Evolutionary conservation across 176 grass and related monocot genomes (phyloP).

Genomic region (Otatea glauca): DNA sequence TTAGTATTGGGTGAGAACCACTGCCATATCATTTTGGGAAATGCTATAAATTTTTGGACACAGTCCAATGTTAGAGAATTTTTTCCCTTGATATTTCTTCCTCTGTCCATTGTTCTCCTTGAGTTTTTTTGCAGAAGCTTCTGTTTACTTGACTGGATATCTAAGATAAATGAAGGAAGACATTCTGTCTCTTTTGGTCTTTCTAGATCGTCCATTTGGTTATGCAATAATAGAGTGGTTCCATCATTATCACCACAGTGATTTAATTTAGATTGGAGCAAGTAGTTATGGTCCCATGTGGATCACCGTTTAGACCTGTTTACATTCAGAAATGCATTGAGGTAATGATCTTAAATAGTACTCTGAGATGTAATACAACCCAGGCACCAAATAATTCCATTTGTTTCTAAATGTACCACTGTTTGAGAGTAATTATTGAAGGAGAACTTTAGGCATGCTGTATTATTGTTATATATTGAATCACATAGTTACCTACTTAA

Average conservation of each 20-base stretch:
- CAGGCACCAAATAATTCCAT: not conserved
- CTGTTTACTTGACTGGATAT: not conserved
- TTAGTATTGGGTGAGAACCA: not conserved
- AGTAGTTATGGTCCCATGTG: conserved; percentile 28
- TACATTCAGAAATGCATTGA: not conserved
- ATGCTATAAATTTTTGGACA: not conserved
- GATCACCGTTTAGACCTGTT: not conserved
- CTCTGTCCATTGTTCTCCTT: not conserved
- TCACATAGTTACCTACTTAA: not conserved
- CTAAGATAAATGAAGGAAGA: not conserved
- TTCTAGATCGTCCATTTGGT: not conserved
- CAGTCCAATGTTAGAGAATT: not conserved
- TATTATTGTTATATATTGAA: not conserved
- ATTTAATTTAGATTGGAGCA: conserved; percentile 9
- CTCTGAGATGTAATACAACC: not conserved
- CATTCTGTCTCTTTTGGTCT: not conserved
- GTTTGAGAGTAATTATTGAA: not conserved
- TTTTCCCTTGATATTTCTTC: not conserved
- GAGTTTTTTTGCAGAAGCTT: not conserved
- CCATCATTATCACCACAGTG: not conserved
- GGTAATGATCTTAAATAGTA: not conserved
- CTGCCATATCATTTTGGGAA: not conserved
- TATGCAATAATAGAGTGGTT: not conserved
- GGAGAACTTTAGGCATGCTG: conserved; percentile 6
- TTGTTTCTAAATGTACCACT: not conserved